Evolutionary conservation across 768 basidiomycete species (phyloP), one percentile per base, ranked within the genome.

Genomic region (Boletellus ananas): DNA sequence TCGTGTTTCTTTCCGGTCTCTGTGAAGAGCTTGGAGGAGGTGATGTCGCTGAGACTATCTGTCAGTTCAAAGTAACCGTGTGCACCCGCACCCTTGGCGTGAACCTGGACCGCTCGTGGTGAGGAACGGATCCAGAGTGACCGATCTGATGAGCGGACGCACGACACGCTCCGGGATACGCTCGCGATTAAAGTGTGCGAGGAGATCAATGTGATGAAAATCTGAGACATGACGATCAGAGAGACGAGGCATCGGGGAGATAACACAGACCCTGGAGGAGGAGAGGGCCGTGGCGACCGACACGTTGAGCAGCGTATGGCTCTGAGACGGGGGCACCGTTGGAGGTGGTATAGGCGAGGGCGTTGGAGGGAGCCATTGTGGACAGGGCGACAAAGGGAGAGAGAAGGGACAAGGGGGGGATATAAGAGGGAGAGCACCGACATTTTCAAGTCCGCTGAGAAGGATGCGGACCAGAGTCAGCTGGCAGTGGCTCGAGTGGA

Each of bases 131-230:
- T n/a, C 16, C 18, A 35, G 43, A 41, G 6, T 6, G 2, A 43
- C 31, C 21, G 29, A 38, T 33, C 34, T 23, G 20, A 31, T 16
- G 4, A 29, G 29, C 6, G 13, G 36, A 75, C 81, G 57, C 68
- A 85, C 92, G 57, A 90, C 86, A 69, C 92, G 90, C 77, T 95
- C 92, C 14, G 94, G 95, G 62, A 98, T 95, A 66, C 95, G 87
- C 71, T 96, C 94, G 52, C 90, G 85, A 68, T 91, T 90, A 61
- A 94, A 94, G 74, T 95, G 94, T 14, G 90, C 85, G 54, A 98
- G 82, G 43, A 87, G 75, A 71, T 93, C 91, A 63, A 94, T 85
- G 70, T 89, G 83, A 69, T 90, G 85, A 74, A 91, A 92, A 67
- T 93, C 90, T 88, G 52, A 48, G 12, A 25, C 34, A 25, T 17